Base-by-base conservation (phyloP, 2,329 filamentous ascomycete species). In the Phoma sp. region DNA sequence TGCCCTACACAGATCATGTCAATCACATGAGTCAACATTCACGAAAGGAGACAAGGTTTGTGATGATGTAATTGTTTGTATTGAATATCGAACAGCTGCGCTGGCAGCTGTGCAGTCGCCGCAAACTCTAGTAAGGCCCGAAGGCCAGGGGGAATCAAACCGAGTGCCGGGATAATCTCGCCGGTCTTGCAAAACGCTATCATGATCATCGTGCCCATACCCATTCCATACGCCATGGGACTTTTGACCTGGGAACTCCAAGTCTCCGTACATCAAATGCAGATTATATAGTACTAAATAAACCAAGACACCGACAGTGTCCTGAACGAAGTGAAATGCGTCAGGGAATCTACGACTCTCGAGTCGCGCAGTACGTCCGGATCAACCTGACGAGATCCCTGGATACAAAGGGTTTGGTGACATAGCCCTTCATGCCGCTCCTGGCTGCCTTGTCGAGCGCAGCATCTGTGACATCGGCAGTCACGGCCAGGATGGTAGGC, bases 391-490 rank as follows among this genome's bases (percentile, higher is more conserved):
- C 84, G 61, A 88, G 74, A 70, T 88, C 86, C 49, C 80, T 73
- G 49, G 87, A 75, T 67, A 86, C 86, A 69, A 86, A 88, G 7
- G 86, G 87, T 67, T 89, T 89, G 32, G 84, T 87, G 80, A 89
- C 84, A 62, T 87, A 87, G 2, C 86, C 86, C 67, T 84, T 84
- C 80, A 89, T 89, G 30, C 86, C 87, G 5, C 83, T 85, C 62
- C 81, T 79, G 6, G 81, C 83, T 14, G 85, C 86, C 45, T 83
- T 80, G 48, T 83, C 81, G 47, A 88, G 76, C 7, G 86, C 85
- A 38, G 83, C 83, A 53, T 87, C 84, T 2, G 86, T 89, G 10
- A 87, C 85, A 66, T 89, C 87, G 7, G 87, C 87, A 33, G 84
- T 88, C 46, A 89, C 86, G 2, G 87, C 87, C 23, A 89, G 76